phyloP scores from a whole-genome alignment of 768 basidiomycete genomes.

The Macrolepiota fuliginosa region DNA sequence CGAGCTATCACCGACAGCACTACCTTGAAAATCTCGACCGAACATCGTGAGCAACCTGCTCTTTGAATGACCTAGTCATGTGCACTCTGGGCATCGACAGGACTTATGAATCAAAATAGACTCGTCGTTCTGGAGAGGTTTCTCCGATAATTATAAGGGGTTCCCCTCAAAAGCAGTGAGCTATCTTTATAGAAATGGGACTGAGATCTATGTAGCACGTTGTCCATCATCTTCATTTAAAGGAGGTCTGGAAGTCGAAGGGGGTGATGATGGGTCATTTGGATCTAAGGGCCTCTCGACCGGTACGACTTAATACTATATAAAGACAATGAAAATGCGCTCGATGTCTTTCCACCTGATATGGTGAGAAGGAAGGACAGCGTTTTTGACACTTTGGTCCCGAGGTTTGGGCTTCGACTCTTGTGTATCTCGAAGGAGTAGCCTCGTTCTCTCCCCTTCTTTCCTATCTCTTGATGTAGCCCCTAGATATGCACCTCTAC shows the following conservation, averaged over 20 bases:
- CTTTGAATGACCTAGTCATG: background rate
- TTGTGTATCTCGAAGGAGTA: background rate
- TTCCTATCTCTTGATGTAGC: constrained; percentile 1
- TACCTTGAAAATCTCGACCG: background rate
- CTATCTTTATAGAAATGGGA: background rate
- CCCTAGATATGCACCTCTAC: background rate
- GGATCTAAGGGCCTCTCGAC: background rate
- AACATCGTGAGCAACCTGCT: background rate
- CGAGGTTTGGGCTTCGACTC: background rate
- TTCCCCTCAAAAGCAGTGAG: background rate
- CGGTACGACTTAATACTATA: no score
- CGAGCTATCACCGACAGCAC: constrained; percentile 6
- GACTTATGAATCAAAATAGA: constrained; percentile 1
- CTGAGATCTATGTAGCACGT: background rate
- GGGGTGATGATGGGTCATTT: no score
- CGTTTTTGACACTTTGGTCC: constrained; percentile 9
- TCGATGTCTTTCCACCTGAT: background rate
- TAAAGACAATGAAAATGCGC: no score
- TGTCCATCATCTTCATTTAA: background rate
- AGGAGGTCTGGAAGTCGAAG: background rate
- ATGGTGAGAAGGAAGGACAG: background rate
- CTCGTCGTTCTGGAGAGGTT: constrained; percentile 7
- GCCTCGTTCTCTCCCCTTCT: background rate
- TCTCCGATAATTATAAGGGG: constrained; percentile 4
- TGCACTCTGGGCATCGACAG: background rate